Base-by-base conservation (phyloP, 2,329 filamentous ascomycete genomes). In the Venturia aucupariae region DNA sequence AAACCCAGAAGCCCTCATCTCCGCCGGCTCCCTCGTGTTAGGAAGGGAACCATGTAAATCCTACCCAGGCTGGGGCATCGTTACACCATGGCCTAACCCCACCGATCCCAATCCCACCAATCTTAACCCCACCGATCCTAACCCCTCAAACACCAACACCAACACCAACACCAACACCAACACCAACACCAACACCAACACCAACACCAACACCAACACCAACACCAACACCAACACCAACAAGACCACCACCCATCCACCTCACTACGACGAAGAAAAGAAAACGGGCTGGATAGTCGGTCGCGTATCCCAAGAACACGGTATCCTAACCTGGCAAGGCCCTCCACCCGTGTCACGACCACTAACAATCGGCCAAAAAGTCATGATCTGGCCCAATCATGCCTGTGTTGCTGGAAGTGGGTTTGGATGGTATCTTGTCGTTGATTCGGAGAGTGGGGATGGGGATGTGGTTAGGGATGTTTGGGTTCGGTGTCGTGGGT, bases 371-470 rank as follows among this genome's bases (percentile, higher is more conserved):
- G 89, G 90, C 0, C 83, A 90, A 71, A 84, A 85, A 70, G 75
- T 92, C 32, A 79, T 85, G 65, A 77, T 93, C 8, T 92, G 87
- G 85, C 89, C 90, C 0, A 93, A 93, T 69, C 90, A 94, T 76
- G 85, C 89, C 42, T 94, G 90, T 72, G 87, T 93, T 68, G 84
- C 89, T 1, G 86, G 88, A 0, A 86, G 86, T 0, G 83, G 84
- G 35, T 90, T 87, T 75, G 85, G 82, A 1, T 90, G 85, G 81
- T 94, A 91, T 75, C 76, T 91, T 24, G 77, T 93, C 41, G 84
- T 92, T 1, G 89, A 93, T 74, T 85, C 84, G 35, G 78, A 81
- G 60, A 67, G 68, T 61, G 75, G 78, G 62, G 81, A 79, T 0
- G 77, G 78, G 27, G 81, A 84, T 68, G 80, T 86, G 66, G 80